Conservation (phyloP, 2,329 filamentous ascomycete species). For the Neonectria coccinea region DNA sequence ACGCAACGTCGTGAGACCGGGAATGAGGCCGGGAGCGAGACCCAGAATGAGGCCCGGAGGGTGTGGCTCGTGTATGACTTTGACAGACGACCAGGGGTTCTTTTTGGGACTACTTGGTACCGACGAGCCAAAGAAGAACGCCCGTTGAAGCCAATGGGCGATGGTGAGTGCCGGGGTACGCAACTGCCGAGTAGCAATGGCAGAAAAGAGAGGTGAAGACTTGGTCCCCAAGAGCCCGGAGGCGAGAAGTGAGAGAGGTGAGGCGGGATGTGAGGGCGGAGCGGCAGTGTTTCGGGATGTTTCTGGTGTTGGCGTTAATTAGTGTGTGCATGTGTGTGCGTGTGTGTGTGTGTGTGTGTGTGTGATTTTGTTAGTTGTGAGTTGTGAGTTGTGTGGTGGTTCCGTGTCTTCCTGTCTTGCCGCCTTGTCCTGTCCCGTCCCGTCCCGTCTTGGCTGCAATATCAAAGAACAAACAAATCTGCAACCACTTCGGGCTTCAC, state of each 20-base stretch:
- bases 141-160: neutral
- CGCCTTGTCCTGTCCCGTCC: neutral
- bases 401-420: neutral
- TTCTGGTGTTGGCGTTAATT: neutral
- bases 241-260: neutral
- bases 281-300: neutral
- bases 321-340: too few species aligned
- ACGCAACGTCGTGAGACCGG: neutral
- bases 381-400: neutral
- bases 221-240: neutral
- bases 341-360: neutral
- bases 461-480: neutral
- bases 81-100: neutral
- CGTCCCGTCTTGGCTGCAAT: neutral
- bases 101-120: neutral
- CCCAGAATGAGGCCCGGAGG: neutral
- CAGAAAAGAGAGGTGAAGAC: neutral
- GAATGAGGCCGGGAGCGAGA: neutral
- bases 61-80: constrained; percentile 7
- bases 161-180: too few species aligned
- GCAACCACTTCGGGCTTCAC: neutral
- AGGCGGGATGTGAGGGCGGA: neutral
- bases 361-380: neutral
- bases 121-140: neutral
- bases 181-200: neutral